A percentile compares a stretch with the other conserved stretches of the same genome.
Conservation (phyloP, 1,284 basidiomycete species). For the Ustilago bromivora region DNA sequence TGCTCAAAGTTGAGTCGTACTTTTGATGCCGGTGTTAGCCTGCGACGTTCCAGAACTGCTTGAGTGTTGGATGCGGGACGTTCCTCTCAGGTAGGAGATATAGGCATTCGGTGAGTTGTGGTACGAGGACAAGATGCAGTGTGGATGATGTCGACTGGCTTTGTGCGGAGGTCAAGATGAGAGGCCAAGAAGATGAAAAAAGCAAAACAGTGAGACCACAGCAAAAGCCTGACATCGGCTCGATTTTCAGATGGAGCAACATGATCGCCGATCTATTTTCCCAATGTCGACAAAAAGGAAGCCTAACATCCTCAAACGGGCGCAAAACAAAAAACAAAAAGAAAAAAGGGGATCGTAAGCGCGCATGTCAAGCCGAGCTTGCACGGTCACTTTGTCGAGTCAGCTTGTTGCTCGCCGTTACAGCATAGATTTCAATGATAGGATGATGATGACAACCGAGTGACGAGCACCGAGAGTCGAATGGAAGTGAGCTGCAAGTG, state of each 20-base stretch:
- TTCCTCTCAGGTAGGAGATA: neutral
- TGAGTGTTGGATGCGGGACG: neutral
- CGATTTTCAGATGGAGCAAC: neutral
- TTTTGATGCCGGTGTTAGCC: neutral
- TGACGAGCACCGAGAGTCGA: neutral
- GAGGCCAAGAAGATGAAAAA: slow-evolving; percentile 8
- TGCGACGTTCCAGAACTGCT: neutral
- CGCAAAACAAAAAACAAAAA: neutral
- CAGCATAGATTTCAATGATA: neutral
- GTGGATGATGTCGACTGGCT: neutral
- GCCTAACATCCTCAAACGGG: neutral
- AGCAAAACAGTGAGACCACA: neutral
- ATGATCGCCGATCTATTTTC: neutral
- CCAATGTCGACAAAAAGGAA: neutral
- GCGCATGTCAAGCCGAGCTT: slow-evolving; percentile 5
- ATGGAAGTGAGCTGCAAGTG: neutral
- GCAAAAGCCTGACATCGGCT: slow-evolving; percentile 2
- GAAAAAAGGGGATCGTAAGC: neutral
- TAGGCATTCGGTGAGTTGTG: neutral
- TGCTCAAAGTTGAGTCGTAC: neutral
- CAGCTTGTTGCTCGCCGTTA: neutral
- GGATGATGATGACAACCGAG: neutral
- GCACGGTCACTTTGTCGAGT: slow-evolving; percentile 1
- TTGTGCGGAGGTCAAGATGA: neutral
- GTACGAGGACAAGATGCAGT: neutral